These are phyloP conservation scores for Cucumis sativus DNA, from an alignment of 306 rosid genomes.

Conservation along the genomic window DNA sequence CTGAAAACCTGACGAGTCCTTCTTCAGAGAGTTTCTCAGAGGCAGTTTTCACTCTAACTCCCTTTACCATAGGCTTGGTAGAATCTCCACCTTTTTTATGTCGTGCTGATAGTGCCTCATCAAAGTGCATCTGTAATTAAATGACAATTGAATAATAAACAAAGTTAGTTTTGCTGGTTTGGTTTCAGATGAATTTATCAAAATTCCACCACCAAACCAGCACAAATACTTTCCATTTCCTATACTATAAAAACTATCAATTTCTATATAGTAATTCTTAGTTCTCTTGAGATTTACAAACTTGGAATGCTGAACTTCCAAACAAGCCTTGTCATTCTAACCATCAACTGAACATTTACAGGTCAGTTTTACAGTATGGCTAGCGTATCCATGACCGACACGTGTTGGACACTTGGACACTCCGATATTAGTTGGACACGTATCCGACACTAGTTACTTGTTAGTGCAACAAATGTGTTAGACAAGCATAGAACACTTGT, in stretches of 20 bases:
- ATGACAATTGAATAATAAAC: not conserved
- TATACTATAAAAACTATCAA: not conserved
- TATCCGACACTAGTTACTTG: too few relatives aligned
- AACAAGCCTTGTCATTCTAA: not conserved
- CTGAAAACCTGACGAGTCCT: constrained; percentile 86
- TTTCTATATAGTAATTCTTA: not conserved
- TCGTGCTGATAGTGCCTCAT: constrained; percentile 87
- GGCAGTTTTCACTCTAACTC: constrained; percentile 71
- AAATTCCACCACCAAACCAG: not conserved
- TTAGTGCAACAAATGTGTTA: too few relatives aligned
- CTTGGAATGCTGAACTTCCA: not conserved
- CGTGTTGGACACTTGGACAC: too few relatives aligned
- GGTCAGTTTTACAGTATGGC: not conserved
- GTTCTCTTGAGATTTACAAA: not conserved
- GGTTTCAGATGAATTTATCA: not conserved
- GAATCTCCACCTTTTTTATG: constrained; percentile 70
- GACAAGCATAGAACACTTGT: too few relatives aligned
- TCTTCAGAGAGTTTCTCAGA: constrained; percentile 82
- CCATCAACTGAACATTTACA: not conserved
- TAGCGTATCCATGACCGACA: too few relatives aligned
- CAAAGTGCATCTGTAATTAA: constrained; percentile 77
- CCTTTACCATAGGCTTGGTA: constrained; percentile 70
- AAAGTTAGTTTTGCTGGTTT: not conserved
- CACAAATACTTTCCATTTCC: not conserved
- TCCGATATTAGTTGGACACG: too few relatives aligned